These are phyloP conservation scores for Vickermania spadyakhi DNA, from an alignment of 208 protist species.

Conservation along the genomic window DNA sequence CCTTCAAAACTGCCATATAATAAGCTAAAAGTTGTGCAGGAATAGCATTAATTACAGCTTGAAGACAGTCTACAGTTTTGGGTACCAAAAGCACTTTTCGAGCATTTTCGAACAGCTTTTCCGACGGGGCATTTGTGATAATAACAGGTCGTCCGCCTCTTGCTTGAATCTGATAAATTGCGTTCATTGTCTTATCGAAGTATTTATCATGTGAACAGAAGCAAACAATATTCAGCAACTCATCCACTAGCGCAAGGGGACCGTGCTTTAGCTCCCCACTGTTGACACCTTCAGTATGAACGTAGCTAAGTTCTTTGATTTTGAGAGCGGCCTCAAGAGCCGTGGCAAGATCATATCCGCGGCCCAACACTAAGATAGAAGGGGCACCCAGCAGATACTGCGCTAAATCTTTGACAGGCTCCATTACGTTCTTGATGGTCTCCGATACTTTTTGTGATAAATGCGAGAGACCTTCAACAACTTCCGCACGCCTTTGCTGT, in stretches of 20 bases:
- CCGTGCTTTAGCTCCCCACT: slow-evolving; percentile 97
- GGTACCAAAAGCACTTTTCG: slow-evolving; percentile 56
- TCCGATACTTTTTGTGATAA: slow-evolving; percentile 57
- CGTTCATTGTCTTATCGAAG: slow-evolving; percentile 71
- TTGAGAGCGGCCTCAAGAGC: slow-evolving; percentile 94
- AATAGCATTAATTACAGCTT: slow-evolving; percentile 89
- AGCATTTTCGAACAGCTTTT: background rate
- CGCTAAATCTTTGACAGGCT: slow-evolving; percentile 56
- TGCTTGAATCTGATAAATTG: slow-evolving; percentile 85
- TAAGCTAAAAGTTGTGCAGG: slow-evolving; percentile 97
- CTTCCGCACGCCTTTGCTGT: slow-evolving; percentile 37
- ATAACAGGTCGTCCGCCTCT: slow-evolving; percentile 77
- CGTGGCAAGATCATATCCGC: slow-evolving; percentile 90
- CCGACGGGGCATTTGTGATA: slow-evolving; percentile 28
- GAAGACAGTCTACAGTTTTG: slow-evolving; percentile 78
- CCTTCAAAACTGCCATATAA: slow-evolving; percentile 86
- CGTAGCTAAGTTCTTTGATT: slow-evolving; percentile 97
- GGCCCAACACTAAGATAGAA: slow-evolving; percentile 83
- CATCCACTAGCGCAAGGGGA: slow-evolving; percentile 95
- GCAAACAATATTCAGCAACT: slow-evolving; percentile 87
- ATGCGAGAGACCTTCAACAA: slow-evolving; percentile 52
- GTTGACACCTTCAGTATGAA: slow-evolving; percentile 95
- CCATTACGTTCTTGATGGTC: slow-evolving; percentile 10
- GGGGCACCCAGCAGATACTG: slow-evolving; percentile 30
- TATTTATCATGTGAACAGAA: slow-evolving; percentile 76